These are phyloP conservation scores for Cenchrus fungigraminus DNA, from an alignment of 176 grass and related monocot genomes.

Conservation along the genomic window DNA sequence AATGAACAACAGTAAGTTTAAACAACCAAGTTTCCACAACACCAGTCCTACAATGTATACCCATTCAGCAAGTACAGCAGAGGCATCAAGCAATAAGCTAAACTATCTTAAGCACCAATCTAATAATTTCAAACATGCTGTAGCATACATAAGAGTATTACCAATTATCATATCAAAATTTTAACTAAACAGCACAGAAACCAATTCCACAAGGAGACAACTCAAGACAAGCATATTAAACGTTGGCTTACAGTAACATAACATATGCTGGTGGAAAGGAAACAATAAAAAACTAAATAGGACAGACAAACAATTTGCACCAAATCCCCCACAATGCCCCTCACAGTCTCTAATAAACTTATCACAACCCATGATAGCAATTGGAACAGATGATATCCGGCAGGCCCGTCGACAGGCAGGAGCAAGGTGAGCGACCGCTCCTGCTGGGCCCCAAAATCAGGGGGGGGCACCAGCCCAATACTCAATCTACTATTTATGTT, in stretches of 20 bases:
- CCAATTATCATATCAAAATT: background rate
- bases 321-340: background rate
- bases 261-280: background rate
- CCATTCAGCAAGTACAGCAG: no score
- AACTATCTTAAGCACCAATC: background rate
- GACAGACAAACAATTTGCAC: background rate
- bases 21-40: no score
- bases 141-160: background rate
- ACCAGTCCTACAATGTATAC: no score
- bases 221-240: background rate
- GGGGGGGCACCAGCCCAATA: no score
- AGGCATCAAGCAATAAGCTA: background rate
- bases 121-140: background rate
- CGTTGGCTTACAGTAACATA: background rate
- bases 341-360: background rate
- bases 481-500: no score
- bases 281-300: background rate
- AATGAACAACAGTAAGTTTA: no score
- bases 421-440: no score
- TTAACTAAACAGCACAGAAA: background rate
- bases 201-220: background rate
- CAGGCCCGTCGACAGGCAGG: no score
- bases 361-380: background rate
- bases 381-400: background rate
- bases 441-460: no score